Base-by-base conservation (phyloP, 805 yeast genomes). In the Candida gorgasii region DNA sequence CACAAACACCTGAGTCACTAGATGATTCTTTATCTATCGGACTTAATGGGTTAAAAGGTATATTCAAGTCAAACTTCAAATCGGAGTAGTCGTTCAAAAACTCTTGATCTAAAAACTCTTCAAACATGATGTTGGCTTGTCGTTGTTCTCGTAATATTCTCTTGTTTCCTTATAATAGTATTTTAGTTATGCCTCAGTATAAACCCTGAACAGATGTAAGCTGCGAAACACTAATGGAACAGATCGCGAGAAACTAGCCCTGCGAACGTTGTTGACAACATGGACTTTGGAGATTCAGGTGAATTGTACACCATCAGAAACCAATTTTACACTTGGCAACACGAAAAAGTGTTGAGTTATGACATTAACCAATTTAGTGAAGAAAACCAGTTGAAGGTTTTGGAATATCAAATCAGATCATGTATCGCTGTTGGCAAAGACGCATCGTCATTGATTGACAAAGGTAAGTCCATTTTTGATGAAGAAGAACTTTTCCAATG, bases 321-420 rank as follows among this genome's bases (percentile, higher is more conserved):
- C 53, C 78, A 76, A 45, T 82, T 79, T 63, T 82, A 75, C 59
- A 76, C 84, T 9, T 80, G 82, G 38, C 81, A 79, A 52, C 78
- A 72, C 55, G 54, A 63, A 9, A 67, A 72, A 51, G 78, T 76
- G 2, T 52, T 65, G 35, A 56, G 65, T 5, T 68, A 72, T 40
- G 33, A 58, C 27, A 43, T 67, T 24, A 69, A 63, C 5, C 75
- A 65, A 39, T 72, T 69, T 48, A 59, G 71, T 15, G 58, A 44
- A 4, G 73, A 53, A 48, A 59, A 55, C 38, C 72, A 63, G 47
- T 47, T 66, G 35, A 66, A 67, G 44, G 73, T 63, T n/a, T 51
- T 68, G 46, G 72, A 65, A 40, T 68, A 46, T 48, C 71, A 69
- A 53, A 58, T 68, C 46, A 61, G 76, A 58, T 63, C 74, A 9